phyloP scores from a whole-genome alignment of 164 flowering plant genomes.

The grape (Vitis vinifera) region ASM3070453v1 NC_081817.1:293001-293500 shows the following conservation, averaged over 20 bases:
- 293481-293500: too few species aligned
- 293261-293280: neutral
- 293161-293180: too few species aligned
- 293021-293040: slow-evolving; percentile 17
- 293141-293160: too few species aligned
- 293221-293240: neutral
- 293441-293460: neutral
- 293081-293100: neutral
- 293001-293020: slow-evolving; percentile 15
- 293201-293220: neutral
- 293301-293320: neutral
- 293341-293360: neutral
- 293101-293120: neutral
- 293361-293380: neutral
- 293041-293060: slow-evolving; percentile 15
- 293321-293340: neutral
- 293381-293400: slow-evolving; percentile 4
- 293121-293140: too few species aligned
- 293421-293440: neutral
- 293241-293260: neutral
- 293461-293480: neutral
- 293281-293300: neutral
- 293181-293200: neutral
- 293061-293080: too few species aligned
- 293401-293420: slow-evolving; percentile 6